Conservation (phyloP, 179 eudicot genomes). For the Drosera spatulata region DNA sequence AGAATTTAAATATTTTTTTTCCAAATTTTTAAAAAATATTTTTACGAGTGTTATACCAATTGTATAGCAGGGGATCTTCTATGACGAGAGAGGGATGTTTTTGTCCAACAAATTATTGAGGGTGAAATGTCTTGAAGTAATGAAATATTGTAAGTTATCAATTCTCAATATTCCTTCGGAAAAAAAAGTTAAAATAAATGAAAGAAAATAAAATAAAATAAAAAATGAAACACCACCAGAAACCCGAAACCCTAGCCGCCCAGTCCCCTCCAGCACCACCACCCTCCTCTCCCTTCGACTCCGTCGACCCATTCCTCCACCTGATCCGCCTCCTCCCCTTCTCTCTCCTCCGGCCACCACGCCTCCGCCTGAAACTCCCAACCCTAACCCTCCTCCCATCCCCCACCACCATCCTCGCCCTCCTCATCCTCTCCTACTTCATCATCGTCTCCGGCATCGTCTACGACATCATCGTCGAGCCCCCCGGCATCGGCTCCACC, state of each 20-base stretch:
- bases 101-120: too few relatives aligned
- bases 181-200: too few relatives aligned
- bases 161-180: too few relatives aligned
- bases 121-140: too few relatives aligned
- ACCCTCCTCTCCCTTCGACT: slow-evolving; percentile 5
- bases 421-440: slow-evolving; percentile 82
- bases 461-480: slow-evolving; percentile 90
- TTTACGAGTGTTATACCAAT: too few relatives aligned
- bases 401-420: slow-evolving; percentile 47
- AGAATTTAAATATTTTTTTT: too few relatives aligned
- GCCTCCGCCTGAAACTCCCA: slow-evolving; percentile 73
- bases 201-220: too few relatives aligned
- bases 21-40: too few relatives aligned
- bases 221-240: not conserved
- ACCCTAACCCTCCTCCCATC: slow-evolving; percentile 68
- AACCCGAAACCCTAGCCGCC: slow-evolving; percentile 14
- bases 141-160: too few relatives aligned
- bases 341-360: slow-evolving; percentile 60
- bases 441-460: slow-evolving; percentile 79
- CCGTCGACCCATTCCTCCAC: slow-evolving; percentile 44
- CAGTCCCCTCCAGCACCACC: slow-evolving; percentile 2
- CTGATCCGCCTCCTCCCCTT: slow-evolving; percentile 32
- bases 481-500: slow-evolving; percentile 89
- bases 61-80: too few relatives aligned
- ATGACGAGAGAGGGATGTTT: too few relatives aligned